These are phyloP conservation scores for Solanum clarkiae DNA, from an alignment of 257 asterid species.

Conservation along the genomic window DNA sequence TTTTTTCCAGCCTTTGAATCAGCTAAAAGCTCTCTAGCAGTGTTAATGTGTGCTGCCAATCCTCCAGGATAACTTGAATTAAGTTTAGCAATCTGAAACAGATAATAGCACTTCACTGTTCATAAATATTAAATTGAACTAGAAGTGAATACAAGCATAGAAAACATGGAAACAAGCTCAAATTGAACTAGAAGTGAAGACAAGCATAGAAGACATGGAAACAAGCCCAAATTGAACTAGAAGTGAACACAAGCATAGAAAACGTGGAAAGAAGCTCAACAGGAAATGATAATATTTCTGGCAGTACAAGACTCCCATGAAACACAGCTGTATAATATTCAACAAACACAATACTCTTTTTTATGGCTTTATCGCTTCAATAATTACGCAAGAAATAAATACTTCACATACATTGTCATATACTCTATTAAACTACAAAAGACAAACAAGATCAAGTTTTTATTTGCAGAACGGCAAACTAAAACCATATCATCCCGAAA, in stretches of 20 bases:
- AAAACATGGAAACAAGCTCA: not conserved
- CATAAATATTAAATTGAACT: not conserved
- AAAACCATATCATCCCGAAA: not conserved
- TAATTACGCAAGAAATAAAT: not conserved
- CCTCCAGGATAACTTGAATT: constrained; percentile 92
- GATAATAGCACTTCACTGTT: not conserved
- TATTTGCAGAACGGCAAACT: not conserved
- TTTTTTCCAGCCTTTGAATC: constrained; percentile 94
- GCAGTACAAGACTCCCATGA: not conserved
- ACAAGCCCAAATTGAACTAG: not conserved
- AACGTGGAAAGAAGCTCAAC: not conserved
- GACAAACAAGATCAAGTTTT: not conserved
- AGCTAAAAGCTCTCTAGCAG: constrained; percentile 85
- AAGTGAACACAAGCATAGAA: not conserved
- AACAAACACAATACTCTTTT: not conserved
- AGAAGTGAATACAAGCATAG: not conserved
- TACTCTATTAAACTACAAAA: not conserved
- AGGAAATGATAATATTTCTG: not conserved
- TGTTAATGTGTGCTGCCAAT: constrained; percentile 57
- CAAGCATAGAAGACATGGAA: not conserved
- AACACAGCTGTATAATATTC: not conserved
- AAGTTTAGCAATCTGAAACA: constrained; percentile 59
- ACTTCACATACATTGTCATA: not conserved
- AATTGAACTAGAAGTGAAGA: not conserved
- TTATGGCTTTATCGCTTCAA: not conserved